phyloP scores from a whole-genome alignment of 2,329 filamentous ascomycete species.

The Ophiostoma ulmi region DNA sequence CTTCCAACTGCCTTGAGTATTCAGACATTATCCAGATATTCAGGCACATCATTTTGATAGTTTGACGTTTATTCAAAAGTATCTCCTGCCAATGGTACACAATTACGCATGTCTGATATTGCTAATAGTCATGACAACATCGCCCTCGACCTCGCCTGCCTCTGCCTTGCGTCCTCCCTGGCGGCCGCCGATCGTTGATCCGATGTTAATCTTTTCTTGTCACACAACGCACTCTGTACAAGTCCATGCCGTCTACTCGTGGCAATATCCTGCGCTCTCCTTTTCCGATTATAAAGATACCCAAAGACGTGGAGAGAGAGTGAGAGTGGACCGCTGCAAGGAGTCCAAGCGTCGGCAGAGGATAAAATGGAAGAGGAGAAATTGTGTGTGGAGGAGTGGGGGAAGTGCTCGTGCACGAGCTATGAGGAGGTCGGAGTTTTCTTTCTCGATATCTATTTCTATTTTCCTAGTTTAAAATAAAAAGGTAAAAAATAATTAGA shows the following conservation, averaged over 20 bases:
- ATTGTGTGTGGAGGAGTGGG: neutral
- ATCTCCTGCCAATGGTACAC: neutral
- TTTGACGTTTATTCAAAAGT: neutral
- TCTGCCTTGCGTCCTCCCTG: constrained; percentile 4
- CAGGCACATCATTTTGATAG: neutral
- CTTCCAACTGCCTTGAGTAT: neutral
- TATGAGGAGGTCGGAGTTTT: neutral
- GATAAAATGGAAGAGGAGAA: neutral
- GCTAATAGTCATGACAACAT: neutral
- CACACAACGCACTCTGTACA: too few species aligned
- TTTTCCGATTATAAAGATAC: neutral
- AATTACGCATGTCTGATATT: too few species aligned
- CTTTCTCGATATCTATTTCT: neutral
- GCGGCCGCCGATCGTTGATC: neutral
- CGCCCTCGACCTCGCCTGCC: neutral
- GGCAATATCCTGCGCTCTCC: neutral
- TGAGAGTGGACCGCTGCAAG: neutral
- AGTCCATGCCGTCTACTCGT: constrained; percentile 5
- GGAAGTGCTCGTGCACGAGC: neutral
- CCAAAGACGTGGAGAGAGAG: neutral
- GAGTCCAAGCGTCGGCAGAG: constrained; percentile 6
- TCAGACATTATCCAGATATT: neutral
- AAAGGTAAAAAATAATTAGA: neutral
- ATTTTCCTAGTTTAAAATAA: neutral
- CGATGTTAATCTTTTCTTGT: neutral